These are phyloP conservation scores for Metschnikowia similis DNA, from an alignment of 805 yeast genomes.

Conservation along the genomic window DNA sequence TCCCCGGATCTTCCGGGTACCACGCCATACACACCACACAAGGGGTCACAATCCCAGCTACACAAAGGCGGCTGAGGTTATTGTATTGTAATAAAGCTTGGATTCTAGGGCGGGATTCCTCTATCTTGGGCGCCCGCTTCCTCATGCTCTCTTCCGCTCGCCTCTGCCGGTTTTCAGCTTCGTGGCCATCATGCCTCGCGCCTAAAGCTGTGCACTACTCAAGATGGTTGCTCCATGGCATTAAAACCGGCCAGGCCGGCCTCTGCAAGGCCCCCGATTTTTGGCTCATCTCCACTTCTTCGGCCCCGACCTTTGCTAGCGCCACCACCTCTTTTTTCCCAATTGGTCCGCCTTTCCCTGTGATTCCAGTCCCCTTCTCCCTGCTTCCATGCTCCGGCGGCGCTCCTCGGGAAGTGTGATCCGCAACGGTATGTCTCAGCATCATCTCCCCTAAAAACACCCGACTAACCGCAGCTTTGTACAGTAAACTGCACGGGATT, in stretches of 20 bases:
- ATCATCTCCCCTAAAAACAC: not conserved
- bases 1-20: too few relatives aligned
- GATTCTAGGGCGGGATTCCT: too few relatives aligned
- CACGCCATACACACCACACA: too few relatives aligned
- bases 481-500: slow-evolving; percentile 52
- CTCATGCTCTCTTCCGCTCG: too few relatives aligned
- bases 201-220: not conserved
- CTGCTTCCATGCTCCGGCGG: not conserved
- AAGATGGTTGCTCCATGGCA: not conserved
- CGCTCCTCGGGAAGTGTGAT: slow-evolving; percentile 1
- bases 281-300: too few relatives aligned
- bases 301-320: not conserved
- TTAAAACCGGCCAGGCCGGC: not conserved
- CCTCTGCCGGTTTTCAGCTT: too few relatives aligned
- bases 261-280: not conserved
- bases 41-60: too few relatives aligned
- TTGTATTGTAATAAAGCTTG: too few relatives aligned
- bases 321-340: too few relatives aligned
- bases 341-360: too few relatives aligned
- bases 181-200: not conserved
- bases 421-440: slow-evolving; percentile 13
- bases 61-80: too few relatives aligned
- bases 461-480: slow-evolving; percentile 38
- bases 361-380: not conserved
- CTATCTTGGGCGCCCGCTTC: too few relatives aligned